Evolutionary conservation across 495 filamentous ascomycete species (phyloP), one percentile per base, ranked within the genome.

Genomic region (Penicillium subrubescens): DNA sequence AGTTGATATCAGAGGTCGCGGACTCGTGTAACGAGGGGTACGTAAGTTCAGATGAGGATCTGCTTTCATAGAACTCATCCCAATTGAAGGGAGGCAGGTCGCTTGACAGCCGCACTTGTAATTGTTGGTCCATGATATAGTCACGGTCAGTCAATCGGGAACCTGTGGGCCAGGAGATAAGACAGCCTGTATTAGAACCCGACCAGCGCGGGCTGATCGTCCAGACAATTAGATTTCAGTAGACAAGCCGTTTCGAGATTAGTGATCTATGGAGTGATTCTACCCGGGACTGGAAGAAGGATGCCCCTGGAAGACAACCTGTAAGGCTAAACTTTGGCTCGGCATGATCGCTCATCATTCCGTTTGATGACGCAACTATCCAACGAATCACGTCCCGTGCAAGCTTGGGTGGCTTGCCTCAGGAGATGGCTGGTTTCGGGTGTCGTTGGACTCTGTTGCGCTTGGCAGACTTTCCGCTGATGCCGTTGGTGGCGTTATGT

Each of bases 331-430:
- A 55, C 15, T 56, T 55, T 15, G 51, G 60, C 60, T 62, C 60
- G 60, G 60, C 60, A 62, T 56, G 60, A 62, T 62, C 60, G 56
- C 60, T 62, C 51, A 62, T 56, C 60, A 62, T 62, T 55, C 60
- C 60, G 60, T 53, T 62, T 57, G 2, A 10, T 57, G 54, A 57
- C 54, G 54, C 31, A 57, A 39, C 31, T 21, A 41, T 51, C 25
- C 46, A 27, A 51, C 19, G 46, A 51, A 51, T 51, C 46, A 21
- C 46, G 46, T 51, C 46, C 46, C 46, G 19, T 51, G 2, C 15
- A 57, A 41, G 35, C 35, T 57, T 35, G 29, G 33, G 17, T n/a
- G n/a, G n/a, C n/a, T n/a, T n/a, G n/a, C n/a, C n/a, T n/a, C n/a
- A n/a, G n/a, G n/a, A n/a, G n/a, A n/a, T n/a, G n/a, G n/a, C n/a